Conservation (phyloP, 1,284 basidiomycete species). For the Termitomyces sp. region DNA sequence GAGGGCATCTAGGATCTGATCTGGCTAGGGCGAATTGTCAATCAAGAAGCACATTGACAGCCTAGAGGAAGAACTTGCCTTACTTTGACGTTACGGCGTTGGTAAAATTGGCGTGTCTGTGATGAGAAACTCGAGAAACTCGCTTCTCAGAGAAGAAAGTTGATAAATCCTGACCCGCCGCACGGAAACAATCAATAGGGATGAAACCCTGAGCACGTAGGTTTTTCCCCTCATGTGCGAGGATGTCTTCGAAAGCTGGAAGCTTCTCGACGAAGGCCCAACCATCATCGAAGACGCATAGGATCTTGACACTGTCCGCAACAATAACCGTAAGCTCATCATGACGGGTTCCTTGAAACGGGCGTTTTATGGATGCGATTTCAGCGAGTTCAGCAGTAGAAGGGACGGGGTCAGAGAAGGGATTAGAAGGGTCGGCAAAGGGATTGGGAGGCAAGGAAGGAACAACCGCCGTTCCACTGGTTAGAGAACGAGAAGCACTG, state of each 20-base stretch:
- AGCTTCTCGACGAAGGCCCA: slow-evolving; percentile 55
- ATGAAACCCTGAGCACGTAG: slow-evolving; percentile 33
- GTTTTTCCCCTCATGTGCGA: slow-evolving; percentile 17
- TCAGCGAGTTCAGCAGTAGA: slow-evolving; percentile 27
- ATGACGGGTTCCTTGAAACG: slow-evolving; percentile 49
- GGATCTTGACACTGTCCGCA: slow-evolving; percentile 48
- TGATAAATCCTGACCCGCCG: slow-evolving; percentile 40
- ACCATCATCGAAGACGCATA: slow-evolving; percentile 60
- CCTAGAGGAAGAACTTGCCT: background rate
- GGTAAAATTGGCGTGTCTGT: background rate
- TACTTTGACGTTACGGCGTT: background rate
- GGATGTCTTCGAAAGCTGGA: slow-evolving; percentile 12
- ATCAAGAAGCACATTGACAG: background rate
- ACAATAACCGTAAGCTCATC: slow-evolving; percentile 54
- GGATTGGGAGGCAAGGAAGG: background rate
- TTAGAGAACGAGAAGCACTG: slow-evolving; percentile 1
- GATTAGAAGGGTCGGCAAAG: slow-evolving; percentile 21
- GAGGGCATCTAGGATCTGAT: background rate
- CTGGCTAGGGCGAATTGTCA: background rate
- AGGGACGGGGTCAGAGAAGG: slow-evolving; percentile 31
- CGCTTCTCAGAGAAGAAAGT: slow-evolving; percentile 46
- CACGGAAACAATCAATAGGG: slow-evolving; percentile 58
- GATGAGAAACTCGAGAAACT: slow-evolving; percentile 27
- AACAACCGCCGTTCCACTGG: background rate
- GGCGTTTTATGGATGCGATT: slow-evolving; percentile 44